Base-by-base conservation (phyloP, 2,329 filamentous ascomycete species). In the Trichoderma atrobrunneum region DNA sequence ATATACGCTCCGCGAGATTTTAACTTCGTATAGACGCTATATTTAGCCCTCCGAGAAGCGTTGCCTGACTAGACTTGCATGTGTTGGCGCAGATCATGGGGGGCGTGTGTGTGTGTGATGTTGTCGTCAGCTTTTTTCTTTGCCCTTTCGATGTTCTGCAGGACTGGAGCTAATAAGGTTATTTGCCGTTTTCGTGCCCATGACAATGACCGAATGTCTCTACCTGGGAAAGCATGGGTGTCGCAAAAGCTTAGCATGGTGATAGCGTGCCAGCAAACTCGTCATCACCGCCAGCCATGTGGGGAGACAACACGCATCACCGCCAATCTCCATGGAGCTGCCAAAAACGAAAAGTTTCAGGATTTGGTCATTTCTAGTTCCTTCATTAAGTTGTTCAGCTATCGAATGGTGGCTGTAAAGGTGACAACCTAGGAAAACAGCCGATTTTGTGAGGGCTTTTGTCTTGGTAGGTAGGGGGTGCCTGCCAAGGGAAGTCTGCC, bases 261-360 rank as follows among this genome's bases (percentile, higher is more conserved):
- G 26, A 48, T 61, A 43, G 51, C 34, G 54, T 18, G 28, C 36
- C 5, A 21, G 43, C 43, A 67, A 60, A 61, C 12, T 61, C 54
- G 54, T 69, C 66, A 61, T 69, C 54, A 69, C 39, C 66, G 28
- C 66, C 36, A 51, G 36, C 66, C 36, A 61, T 69, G 66, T 69
- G 66, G 66, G 65, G 66, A 26, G 56, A 24, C 28, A 12, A 12
- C 10, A 48, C n/a, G 36, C 36, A 61, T 51, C 54, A 48, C 11
- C 39, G 48, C 36, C 26, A 24, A 61, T 51, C 26, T 59, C 48
- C 7, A 24, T 5, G 48, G 30, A 34, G 18, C 54, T 61, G 66
- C 21, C 43, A 24, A 34, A 48, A 60, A 30, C 30, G 32, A 57
- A 14, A 30, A 21, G 64, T 67, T 57, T 67, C 64, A 67, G 64